Evolutionary conservation across 2,329 filamentous ascomycete genomes (phyloP), one percentile per base, ranked within the genome.

Genomic region (Hymenoscyphus salicellus): DNA sequence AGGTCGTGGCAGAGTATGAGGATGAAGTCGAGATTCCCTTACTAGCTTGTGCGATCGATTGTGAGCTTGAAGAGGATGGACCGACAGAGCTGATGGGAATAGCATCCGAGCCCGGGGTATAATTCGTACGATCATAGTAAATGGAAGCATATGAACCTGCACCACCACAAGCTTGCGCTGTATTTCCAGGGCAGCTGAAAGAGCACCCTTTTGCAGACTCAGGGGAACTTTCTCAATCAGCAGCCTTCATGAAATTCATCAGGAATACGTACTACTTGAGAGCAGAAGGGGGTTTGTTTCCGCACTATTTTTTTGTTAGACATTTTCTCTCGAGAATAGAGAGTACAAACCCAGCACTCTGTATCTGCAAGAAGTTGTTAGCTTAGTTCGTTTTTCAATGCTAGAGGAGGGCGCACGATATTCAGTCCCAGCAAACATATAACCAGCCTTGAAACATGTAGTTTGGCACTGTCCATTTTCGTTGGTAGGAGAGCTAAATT

Each of bases 401-500:
- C 20, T 10, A 14, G 20, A 30, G 11, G 20, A 41, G 10, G n/a
- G 62, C 62, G 58, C 62, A 69, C 63, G 70, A 62, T 76, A 76
- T 49, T 78, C 73, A 5, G 75, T 75, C 5, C 74, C 76, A n/a
- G 75, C 75, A 59, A 77, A 74, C 1, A 69, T 72, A 61, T 72
- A 76, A 8, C 75, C 76, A 7, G 67, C 68, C 32, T 60, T 66
- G 20, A 73, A 66, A 46, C 75, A 77, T 6, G 71, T 70, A 0
- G 66, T 69, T 55, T 76, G 75, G 43, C 77, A 78, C 49, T 77
- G 70, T 5, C 75, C 78, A 61, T 77, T 75, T 2, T 76, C 74
- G 62, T 76, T 75, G n/a, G 69, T 73, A 2, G 66, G 68, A 14
- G 64, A 71, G 64, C 74, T 75, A 28, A 74, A 72, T 26, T 73